Conservation (phyloP, 805 yeast species). For the Schizosaccharomyces osmophilus region DNA sequence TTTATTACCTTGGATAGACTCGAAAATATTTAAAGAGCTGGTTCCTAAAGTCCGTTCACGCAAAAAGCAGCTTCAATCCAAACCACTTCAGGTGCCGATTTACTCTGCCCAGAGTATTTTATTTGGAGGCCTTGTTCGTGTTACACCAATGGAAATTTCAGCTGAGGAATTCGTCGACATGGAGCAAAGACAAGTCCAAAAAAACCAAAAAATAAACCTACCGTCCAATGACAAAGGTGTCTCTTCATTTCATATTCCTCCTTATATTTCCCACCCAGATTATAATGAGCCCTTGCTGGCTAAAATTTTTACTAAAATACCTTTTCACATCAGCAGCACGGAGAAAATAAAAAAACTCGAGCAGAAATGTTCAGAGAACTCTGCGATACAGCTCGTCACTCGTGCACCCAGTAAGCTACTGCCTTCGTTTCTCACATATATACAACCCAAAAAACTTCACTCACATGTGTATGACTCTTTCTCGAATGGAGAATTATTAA, state of each 20-base stretch:
- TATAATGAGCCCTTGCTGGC: too few species aligned
- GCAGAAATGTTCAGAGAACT: too few species aligned
- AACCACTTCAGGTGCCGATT: background rate
- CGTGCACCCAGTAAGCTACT: background rate
- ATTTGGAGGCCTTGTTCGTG: background rate
- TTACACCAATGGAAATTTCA: background rate
- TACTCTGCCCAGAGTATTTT: background rate
- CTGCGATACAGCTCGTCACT: too few species aligned
- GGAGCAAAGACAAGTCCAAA: background rate
- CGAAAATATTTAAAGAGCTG: background rate
- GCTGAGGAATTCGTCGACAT: background rate
- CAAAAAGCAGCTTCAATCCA: background rate
- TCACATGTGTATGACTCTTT: background rate
- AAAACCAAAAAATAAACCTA: too few species aligned
- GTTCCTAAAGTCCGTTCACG: background rate
- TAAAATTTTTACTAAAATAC: too few species aligned
- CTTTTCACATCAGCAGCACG: too few species aligned
- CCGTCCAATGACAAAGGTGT: too few species aligned
- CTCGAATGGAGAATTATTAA: background rate
- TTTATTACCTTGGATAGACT: background rate
- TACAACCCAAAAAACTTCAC: background rate
- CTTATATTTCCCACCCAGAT: too few species aligned
- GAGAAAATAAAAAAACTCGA: too few species aligned
- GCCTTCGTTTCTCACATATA: background rate
- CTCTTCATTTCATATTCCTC: too few species aligned